A percentile compares a stretch with the other conserved stretches of the same genome.
phyloP scores from a whole-genome alignment of 768 basidiomycete species.

The Royoungia palumana region DNA sequence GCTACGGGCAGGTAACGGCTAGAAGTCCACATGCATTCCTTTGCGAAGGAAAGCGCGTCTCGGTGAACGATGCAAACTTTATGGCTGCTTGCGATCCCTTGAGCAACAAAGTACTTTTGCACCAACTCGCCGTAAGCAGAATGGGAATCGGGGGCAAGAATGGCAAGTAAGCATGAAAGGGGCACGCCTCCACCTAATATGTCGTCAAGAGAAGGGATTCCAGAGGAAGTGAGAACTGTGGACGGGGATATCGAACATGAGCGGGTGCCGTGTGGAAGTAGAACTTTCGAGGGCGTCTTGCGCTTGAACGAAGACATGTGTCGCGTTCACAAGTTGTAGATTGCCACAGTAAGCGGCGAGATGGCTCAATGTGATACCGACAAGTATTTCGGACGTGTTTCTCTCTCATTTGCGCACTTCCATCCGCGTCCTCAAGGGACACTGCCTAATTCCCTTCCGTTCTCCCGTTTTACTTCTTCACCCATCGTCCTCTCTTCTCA shows the following conservation, averaged over 20 bases:
- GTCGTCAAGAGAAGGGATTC: slow-evolving; percentile 92
- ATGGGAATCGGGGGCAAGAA: slow-evolving; percentile 83
- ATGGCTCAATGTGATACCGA: no score
- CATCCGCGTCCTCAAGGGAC: slow-evolving; percentile 54
- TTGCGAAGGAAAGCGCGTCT: slow-evolving; percentile 53
- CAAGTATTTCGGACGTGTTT: no score
- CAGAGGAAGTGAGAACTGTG: slow-evolving; percentile 71
- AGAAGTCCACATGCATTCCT: slow-evolving; percentile 78
- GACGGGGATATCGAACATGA: slow-evolving; percentile 53
- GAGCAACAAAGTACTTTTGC: slow-evolving; percentile 84
- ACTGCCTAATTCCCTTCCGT: slow-evolving; percentile 44
- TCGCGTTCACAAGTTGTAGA: no score
- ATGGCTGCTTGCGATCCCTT: slow-evolving; percentile 77
- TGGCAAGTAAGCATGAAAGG: slow-evolving; percentile 66
- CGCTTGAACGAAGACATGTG: slow-evolving; percentile 82
- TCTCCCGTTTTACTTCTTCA: slow-evolving; percentile 54
- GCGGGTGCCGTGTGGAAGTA: slow-evolving; percentile 51
- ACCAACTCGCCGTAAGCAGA: slow-evolving; percentile 83
- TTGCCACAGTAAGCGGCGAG: no score
- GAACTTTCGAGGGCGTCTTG: slow-evolving; percentile 44
- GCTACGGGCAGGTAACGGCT: slow-evolving; percentile 8
- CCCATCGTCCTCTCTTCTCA: slow-evolving; percentile 62
- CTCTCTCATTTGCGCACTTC: slow-evolving; percentile 66
- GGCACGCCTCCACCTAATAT: slow-evolving; percentile 91
- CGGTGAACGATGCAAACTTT: slow-evolving; percentile 63